phyloP scores from a whole-genome alignment of 345 rosid species.

The Hibiscus trionum region DNA sequence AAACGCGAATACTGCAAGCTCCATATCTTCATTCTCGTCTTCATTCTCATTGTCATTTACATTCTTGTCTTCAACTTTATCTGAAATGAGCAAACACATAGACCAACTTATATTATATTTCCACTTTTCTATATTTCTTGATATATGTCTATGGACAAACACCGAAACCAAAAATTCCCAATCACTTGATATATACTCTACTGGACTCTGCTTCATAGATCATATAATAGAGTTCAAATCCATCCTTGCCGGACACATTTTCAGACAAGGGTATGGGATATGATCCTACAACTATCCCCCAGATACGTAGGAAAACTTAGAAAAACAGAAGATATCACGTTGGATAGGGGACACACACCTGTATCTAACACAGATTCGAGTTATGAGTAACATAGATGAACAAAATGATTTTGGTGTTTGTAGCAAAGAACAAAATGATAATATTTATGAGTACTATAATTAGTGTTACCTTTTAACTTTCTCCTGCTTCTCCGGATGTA shows the following conservation, averaged over 20 bases:
- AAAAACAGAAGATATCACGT: no score
- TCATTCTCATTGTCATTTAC: not conserved
- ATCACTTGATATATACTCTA: no score
- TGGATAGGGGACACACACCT: no score
- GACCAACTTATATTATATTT: not conserved
- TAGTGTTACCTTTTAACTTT: slow-evolving; percentile 1
- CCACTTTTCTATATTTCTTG: not conserved
- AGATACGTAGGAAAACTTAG: no score
- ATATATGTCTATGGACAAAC: not conserved
- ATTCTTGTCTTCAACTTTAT: not conserved
- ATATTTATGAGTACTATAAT: not conserved
- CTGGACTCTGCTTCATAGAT: no score
- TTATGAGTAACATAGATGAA: not conserved
- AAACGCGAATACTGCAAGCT: slow-evolving; percentile 17
- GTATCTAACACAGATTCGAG: not conserved
- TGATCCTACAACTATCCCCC: no score
- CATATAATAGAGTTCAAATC: no score
- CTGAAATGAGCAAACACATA: not conserved
- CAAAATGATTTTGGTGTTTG: not conserved
- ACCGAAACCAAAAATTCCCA: not conserved
- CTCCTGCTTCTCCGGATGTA: not conserved
- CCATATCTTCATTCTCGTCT: slow-evolving; percentile 13
- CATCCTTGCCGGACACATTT: not conserved
- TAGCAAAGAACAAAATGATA: not conserved
- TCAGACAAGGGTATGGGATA: not conserved